Base-by-base conservation (phyloP, 2,329 filamentous ascomycete genomes). In the Exophiala mesophila region DNA sequence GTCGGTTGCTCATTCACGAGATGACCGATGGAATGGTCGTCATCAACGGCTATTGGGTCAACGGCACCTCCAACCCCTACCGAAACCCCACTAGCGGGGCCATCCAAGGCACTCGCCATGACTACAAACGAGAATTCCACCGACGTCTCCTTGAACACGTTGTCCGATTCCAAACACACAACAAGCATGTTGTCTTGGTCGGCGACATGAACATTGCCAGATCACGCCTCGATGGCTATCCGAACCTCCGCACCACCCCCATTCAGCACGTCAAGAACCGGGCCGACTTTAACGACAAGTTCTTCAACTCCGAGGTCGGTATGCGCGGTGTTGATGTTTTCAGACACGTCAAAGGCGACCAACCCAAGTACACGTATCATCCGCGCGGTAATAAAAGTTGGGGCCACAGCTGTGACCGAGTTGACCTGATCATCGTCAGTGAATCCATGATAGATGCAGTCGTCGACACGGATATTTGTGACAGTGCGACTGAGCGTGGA, bases 151-250 rank as follows among this genome's bases (percentile, higher is more conserved):
- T 70, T 34, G 55, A 63, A 13, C 71, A 77, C 47, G 68, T 65
- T 16, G 55, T 64, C 5, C 35, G 38, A 2, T 57, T 74, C 4
- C 66, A 75, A 50, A 15, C 36, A 1, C 40, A 61, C 5, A 69
- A 69, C 0, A 71, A 65, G 45, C 30, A 59, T 4, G 64, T 76
- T 1, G 54, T 78, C 3, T 54, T 78, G 0, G 68, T 69, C 0
- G 72, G 74, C 0, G 73, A 77, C 47, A 61, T 77, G 54, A 77
- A 78, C 39, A 61, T 77, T 16, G 73, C 74, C 4, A 63, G 62
- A 15, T 49, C 58, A 9, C 36, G 38, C 3, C 52, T 68, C 13
- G 71, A 74, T 58, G 73, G 73, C 1, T 58, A 65, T 49, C 74
- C 74, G 0, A 66, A 63, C 16, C 56, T 78, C 20, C 64, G 66